Evolutionary conservation across 306 rosid genomes (phyloP).

Genomic region (Cicer chorassanicum): DNA sequence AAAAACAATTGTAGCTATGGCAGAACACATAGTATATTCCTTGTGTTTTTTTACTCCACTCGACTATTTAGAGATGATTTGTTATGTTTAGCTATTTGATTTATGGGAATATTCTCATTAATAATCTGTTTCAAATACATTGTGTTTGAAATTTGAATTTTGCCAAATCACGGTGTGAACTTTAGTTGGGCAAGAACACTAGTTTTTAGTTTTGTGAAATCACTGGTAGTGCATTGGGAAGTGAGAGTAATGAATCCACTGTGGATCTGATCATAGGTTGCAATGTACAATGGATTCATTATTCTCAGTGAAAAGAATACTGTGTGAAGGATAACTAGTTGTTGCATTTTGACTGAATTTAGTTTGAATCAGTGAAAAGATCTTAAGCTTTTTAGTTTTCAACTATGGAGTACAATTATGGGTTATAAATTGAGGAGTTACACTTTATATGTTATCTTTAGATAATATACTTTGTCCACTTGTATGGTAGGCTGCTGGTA

Average conservation of each 20-base stretch:
- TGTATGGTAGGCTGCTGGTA: constrained; percentile 63
- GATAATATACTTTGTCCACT: background rate
- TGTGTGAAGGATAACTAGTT: too few relatives aligned
- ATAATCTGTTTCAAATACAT: background rate
- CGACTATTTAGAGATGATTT: background rate
- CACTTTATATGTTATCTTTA: too few relatives aligned
- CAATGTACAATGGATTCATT: too few relatives aligned
- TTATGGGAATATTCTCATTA: background rate
- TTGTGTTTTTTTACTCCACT: background rate
- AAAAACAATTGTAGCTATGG: background rate
- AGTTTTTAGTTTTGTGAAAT: too few relatives aligned
- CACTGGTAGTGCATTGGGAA: too few relatives aligned
- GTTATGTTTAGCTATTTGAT: background rate
- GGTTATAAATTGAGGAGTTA: background rate
- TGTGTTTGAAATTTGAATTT: too few relatives aligned
- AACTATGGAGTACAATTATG: background rate
- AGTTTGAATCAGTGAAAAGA: background rate
- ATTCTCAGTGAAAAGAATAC: too few relatives aligned
- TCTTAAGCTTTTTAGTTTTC: background rate
- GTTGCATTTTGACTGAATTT: background rate
- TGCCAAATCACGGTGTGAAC: too few relatives aligned
- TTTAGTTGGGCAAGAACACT: too few relatives aligned
- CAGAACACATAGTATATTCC: background rate
- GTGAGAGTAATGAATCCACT: too few relatives aligned
- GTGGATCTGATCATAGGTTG: too few relatives aligned